Base-by-base conservation (phyloP, 305 asterid species). In the Striga hermonthica region DNA sequence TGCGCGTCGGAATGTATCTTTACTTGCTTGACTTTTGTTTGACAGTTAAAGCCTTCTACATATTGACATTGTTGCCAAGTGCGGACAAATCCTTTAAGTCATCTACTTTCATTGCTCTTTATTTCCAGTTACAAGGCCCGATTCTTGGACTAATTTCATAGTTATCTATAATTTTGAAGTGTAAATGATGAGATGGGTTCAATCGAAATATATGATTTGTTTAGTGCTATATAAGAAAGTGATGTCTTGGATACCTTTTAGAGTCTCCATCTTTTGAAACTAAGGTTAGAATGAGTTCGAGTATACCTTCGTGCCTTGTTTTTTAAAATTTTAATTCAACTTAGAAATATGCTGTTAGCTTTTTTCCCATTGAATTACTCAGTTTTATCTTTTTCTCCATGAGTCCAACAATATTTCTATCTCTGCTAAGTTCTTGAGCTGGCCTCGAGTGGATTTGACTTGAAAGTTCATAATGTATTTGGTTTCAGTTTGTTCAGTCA, bases 401-500 rank as follows among this genome's bases (percentile, higher is more conserved):
- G 67, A 61, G 38, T 56, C 35, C 45, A 55, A 56, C 15, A 0
- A n/a, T 6, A 47, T 11, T 59, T 59, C n/a, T 36, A 36, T 7
- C 45, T 69, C 59, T 9, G 58, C 43, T 38, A 48, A 54, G 43
- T 36, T 54, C 39, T 22, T 47, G 34, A 41, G 39, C 22, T 54
- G 62, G 56, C 58, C 71, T 9, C 47, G 58, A 22, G 31, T 22
- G 37, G 34, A 12, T 61, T 43, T 12, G 60, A 47, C 39, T 62
- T 62, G 45, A 11, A 6, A 15, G 28, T n/a, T 28, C 67, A 75
- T 65, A 47, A 39, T 34, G 71, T 71, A 71, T 57, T 31, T 62
- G 31, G n/a, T 31, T 37, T 60, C 9, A 16, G 4, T 28, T 55
- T 41, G 48, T 64, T 3, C 60, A 62, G 28, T 41, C 36, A 55